Percentiles rank a stretch among this genome's conserved stretches.
These are phyloP conservation scores for Mycena amicta DNA, from an alignment of 768 basidiomycete species.

Conservation along the genomic window DNA sequence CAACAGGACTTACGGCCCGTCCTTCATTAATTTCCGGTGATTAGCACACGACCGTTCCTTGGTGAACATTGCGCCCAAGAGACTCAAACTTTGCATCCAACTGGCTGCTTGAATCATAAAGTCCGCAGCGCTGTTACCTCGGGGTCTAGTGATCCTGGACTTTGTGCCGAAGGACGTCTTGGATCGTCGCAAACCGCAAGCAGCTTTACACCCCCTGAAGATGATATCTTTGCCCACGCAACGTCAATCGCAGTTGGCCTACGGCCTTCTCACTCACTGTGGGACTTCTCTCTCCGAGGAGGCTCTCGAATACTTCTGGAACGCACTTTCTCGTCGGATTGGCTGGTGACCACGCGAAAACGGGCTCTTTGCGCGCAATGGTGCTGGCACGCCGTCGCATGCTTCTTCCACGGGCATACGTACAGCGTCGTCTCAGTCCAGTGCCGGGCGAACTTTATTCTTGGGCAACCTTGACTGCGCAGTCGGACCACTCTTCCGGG, in stretches of 20 bases:
- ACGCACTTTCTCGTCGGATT: neutral
- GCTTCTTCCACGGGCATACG: constrained; percentile 5
- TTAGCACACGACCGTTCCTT: too few species aligned
- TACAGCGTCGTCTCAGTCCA: too few species aligned
- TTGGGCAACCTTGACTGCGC: neutral
- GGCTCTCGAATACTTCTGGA: neutral
- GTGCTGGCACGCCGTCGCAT: neutral
- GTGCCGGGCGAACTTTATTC: neutral
- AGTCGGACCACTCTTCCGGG: too few species aligned
- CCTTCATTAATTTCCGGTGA: neutral
- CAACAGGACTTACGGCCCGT: neutral
- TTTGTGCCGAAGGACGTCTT: neutral
- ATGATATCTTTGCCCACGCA: neutral
- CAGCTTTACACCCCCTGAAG: neutral
- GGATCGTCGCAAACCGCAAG: neutral
- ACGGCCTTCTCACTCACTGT: neutral
- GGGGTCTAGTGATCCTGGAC: neutral
- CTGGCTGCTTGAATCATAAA: too few species aligned
- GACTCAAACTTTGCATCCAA: too few species aligned
- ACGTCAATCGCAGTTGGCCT: neutral
- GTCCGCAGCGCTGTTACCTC: neutral
- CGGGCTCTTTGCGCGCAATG: constrained; percentile 6
- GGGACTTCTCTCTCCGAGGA: neutral
- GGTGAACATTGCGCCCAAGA: too few species aligned
- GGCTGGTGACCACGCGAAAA: constrained; percentile 11